A percentile compares a stretch with the other conserved stretches of the same genome.
Conservation (phyloP, 768 basidiomycete species). For the Lentinula raphanica region DNA sequence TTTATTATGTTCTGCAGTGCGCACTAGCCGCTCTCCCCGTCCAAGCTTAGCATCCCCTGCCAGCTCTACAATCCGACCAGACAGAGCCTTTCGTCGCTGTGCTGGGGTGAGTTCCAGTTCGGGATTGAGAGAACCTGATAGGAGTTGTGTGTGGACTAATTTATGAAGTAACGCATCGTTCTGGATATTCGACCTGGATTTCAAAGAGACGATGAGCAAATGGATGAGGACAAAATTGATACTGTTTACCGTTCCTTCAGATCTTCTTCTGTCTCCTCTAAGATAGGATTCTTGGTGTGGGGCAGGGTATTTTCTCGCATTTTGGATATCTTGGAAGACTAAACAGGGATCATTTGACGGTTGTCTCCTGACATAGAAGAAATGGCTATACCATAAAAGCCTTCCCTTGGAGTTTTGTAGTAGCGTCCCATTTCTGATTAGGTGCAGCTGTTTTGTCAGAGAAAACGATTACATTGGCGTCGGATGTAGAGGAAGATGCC, state of each 20-base stretch:
- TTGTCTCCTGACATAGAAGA: background rate
- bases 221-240: background rate
- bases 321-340: constrained; percentile 79
- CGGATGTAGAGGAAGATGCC: constrained; percentile 16
- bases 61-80: constrained; percentile 73
- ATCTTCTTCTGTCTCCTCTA: constrained; percentile 26
- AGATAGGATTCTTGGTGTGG: background rate
- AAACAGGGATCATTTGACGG: background rate
- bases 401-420: constrained; percentile 41
- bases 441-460: constrained; percentile 23
- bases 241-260: constrained; percentile 50
- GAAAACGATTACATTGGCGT: constrained; percentile 56
- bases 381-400: constrained; percentile 64
- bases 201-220: background rate
- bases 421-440: constrained; percentile 14
- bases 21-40: constrained; percentile 62
- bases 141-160: constrained; percentile 71
- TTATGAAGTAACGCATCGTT: constrained; percentile 78
- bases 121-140: constrained; percentile 66
- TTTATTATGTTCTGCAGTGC: constrained; percentile 59
- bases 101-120: constrained; percentile 61
- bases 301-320: constrained; percentile 33
- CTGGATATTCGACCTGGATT: constrained; percentile 58
- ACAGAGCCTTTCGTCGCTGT: constrained; percentile 66
- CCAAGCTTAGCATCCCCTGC: constrained; percentile 66